phyloP scores from a whole-genome alignment of 257 asterid species.

The Solanum rostratum region DNA sequence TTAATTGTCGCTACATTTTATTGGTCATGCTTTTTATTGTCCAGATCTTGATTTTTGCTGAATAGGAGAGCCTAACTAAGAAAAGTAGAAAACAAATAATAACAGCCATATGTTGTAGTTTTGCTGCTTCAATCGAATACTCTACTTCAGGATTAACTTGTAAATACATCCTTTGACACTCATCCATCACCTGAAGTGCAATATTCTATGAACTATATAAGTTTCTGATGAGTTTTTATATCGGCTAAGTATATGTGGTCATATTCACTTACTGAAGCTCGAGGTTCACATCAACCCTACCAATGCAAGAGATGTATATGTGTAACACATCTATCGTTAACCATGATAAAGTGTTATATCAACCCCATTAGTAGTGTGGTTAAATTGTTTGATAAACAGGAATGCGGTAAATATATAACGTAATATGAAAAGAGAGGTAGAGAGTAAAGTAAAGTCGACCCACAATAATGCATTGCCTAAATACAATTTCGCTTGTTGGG shows the following conservation, averaged over 20 bases:
- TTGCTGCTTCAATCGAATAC: not conserved
- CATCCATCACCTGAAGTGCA: not conserved
- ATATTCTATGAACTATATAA: not conserved
- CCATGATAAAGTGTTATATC: not conserved
- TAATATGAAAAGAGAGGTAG: not conserved
- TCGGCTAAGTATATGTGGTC: not conserved
- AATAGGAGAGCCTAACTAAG: not conserved
- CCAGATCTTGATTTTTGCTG: no score
- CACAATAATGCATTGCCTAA: not conserved
- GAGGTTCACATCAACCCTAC: no score
- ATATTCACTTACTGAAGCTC: no score
- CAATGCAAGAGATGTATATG: no score
- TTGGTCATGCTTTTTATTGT: not conserved
- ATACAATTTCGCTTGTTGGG: no score
- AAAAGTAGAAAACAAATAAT: not conserved
- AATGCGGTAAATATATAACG: not conserved
- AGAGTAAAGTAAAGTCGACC: not conserved
- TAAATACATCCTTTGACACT: not conserved
- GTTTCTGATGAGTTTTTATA: not conserved
- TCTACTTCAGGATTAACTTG: not conserved
- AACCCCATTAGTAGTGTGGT: not conserved
- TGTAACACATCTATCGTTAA: no score
- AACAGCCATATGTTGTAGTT: not conserved
- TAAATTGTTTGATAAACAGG: not conserved
- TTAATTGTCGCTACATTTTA: not conserved